Percentiles rank a stretch among this genome's conserved stretches.
Conservation (phyloP, 2,329 filamentous ascomycete genomes). For the Fusarium stilboides region DNA sequence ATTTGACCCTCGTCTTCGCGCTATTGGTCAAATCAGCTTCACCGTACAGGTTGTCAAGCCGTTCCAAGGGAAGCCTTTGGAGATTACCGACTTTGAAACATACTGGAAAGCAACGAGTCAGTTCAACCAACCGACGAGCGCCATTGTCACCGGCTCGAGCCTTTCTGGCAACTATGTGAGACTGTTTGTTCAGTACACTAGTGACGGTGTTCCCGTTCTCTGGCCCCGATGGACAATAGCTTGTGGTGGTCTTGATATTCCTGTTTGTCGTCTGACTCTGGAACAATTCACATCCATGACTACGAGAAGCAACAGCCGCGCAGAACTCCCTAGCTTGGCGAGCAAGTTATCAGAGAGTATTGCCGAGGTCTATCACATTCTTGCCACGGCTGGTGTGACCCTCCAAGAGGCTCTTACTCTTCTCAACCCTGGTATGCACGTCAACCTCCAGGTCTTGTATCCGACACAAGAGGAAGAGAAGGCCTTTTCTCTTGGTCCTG, state of each 20-base stretch:
- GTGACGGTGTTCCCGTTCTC: conserved; percentile 87
- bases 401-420: conserved; percentile 82
- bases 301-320: conserved; percentile 58
- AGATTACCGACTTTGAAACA: conserved; percentile 98
- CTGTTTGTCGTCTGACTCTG: conserved; percentile 83
- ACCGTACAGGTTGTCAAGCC: conserved; percentile 97
- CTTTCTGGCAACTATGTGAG: conserved; percentile 95
- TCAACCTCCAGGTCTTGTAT: conserved; percentile 94
- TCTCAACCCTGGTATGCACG: conserved; percentile 84
- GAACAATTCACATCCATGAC: conserved; percentile 76
- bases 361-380: conserved; percentile 77
- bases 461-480: conserved; percentile 83
- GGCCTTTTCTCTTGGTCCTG: conserved; percentile 77
- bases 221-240: conserved; percentile 88
- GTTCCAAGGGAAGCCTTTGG: conserved; percentile 90
- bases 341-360: conserved; percentile 68
- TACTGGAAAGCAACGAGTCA: conserved; percentile 99
- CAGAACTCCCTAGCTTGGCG: conserved; percentile 60
- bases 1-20: conserved; percentile 90
- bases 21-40: conserved; percentile 95
- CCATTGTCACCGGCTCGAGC: conserved; percentile 94
- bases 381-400: conserved; percentile 84
- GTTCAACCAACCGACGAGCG: conserved; percentile 83
- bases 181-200: conserved; percentile 91
- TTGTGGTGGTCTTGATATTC: conserved; percentile 83